These are phyloP conservation scores for Carex sylvatica DNA, from an alignment of 202 grass and related monocot genomes.

Conservation along the genomic window DNA sequence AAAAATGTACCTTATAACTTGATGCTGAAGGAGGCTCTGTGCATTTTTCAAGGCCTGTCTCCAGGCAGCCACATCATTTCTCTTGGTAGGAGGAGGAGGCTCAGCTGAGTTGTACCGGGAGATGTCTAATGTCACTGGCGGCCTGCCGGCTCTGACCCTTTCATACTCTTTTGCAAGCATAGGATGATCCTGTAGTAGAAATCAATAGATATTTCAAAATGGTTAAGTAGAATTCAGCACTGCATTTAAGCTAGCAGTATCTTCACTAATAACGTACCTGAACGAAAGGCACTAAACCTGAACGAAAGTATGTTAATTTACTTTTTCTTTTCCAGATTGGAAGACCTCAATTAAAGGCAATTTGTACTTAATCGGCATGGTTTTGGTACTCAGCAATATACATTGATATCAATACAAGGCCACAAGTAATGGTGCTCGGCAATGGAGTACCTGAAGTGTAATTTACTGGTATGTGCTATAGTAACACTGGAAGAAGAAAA, in stretches of 20 bases:
- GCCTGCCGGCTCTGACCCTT: conserved; percentile 86
- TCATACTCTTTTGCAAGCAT: conserved; percentile 98
- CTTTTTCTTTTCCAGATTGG: not conserved
- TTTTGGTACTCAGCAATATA: not conserved
- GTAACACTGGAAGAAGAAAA: not conserved
- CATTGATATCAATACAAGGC: not conserved
- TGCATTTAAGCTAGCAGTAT: not conserved
- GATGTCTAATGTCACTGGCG: conserved; percentile 90
- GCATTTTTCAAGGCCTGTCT: conserved; percentile 79
- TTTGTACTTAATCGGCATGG: not conserved
- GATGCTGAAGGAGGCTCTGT: conserved; percentile 88
- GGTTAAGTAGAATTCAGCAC: not conserved
- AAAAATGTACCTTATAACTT: conserved; percentile 60
- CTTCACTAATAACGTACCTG: not conserved
- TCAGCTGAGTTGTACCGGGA: conserved; percentile 86
- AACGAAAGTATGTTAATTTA: no score
- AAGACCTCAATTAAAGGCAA: not conserved
- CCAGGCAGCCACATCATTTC: conserved; percentile 92
- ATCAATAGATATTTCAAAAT: conserved; percentile 18
- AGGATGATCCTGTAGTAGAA: conserved; percentile 77
- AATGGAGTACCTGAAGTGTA: not conserved
- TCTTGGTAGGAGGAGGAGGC: conserved; percentile 70
- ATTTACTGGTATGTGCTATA: not conserved
- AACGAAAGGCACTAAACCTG: not conserved
- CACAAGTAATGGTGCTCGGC: not conserved